Evolutionary conservation across 1,284 basidiomycete genomes (phyloP).

Genomic region (Naganishia sp.): DNA sequence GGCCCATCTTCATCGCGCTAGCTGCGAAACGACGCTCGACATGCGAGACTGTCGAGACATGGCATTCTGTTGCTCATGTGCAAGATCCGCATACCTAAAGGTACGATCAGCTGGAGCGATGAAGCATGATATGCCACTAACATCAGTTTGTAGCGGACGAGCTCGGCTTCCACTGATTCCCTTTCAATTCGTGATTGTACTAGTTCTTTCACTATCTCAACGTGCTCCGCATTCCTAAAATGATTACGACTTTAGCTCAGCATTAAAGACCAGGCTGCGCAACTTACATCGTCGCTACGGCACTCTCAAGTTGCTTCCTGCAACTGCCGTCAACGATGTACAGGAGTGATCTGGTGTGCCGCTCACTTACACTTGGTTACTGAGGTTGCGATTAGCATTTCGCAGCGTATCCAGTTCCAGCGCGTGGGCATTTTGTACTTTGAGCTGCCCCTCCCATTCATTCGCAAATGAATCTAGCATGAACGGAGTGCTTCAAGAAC

Average conservation of each 20-base stretch:
- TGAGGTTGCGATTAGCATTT: conserved; percentile 73
- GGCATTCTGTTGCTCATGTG: conserved; percentile 79
- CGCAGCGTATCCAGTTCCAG: conserved; percentile 77
- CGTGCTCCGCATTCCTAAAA: conserved; percentile 51
- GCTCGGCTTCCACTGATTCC: conserved; percentile 85
- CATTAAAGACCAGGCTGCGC: neutral
- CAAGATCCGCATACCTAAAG: conserved; percentile 78
- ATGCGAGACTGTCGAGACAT: conserved; percentile 61
- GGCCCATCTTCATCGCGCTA: neutral
- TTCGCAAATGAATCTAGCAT: conserved; percentile 85
- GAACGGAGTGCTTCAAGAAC: conserved; percentile 65
- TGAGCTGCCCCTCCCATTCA: conserved; percentile 76
- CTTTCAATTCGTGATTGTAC: conserved; percentile 80
- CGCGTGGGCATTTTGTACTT: conserved; percentile 72
- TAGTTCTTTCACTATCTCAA: conserved; percentile 71
- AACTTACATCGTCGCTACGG: conserved; percentile 71
- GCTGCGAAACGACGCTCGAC: conserved; percentile 9
- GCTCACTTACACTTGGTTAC: conserved; percentile 71
- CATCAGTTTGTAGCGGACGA: conserved; percentile 80
- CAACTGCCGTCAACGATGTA: conserved; percentile 4
- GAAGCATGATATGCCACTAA: conserved; percentile 13
- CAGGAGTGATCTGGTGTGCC: neutral
- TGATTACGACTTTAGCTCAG: neutral
- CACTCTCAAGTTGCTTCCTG: conserved; percentile 76
- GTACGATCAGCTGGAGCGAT: neutral